Base-by-base conservation (phyloP, 352 stramenopile species). In the Globisporangium orthogonon region DNA sequence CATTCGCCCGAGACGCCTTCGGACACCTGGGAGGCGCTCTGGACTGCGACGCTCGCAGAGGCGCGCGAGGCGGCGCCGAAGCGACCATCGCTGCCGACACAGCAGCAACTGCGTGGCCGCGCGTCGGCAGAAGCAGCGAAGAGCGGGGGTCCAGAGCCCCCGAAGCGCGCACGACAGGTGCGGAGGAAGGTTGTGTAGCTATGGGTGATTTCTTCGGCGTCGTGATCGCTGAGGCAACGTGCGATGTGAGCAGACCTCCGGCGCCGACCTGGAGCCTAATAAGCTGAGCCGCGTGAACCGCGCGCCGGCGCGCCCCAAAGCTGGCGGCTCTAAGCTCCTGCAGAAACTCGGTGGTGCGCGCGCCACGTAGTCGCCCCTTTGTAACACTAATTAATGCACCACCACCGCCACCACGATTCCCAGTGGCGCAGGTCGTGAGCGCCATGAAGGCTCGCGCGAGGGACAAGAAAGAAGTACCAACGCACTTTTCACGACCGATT, bases 131-230 rank as follows among this genome's bases (percentile, higher is more conserved):
- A 44, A 7, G 3, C 43, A 7, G 40, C 29, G 41, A 29, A 13
- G 4, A 68, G 44, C 45, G 49, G 70, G 29, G 63, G 44, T 0
- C 61, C 71, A 13, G 74, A 85, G 30, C 61, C 74, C 6, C 29
- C 70, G 13, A 91, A 91, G 56, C 68, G 78, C n/a, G 66, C 73
- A 28, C 68, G 80, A 55, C 76, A 79, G 68, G 79, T 89, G 29
- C 31, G 30, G 14, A 46, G 9, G 11, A 13, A 39, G 7, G 2
- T 4, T 10, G 23, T 37, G 30, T 0, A 18, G 30, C 23, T 23
- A n/a, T 11, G 10, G 15, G 4, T 7, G 18, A 17, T 23, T 23
- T 23, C 23, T 23, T 23, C 37, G 7, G 31, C 30, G 17, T 54
- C 17, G 11, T 17, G 31, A 7, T 44, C 5, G 28, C 11, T 29